Conservation (phyloP, 225 moss, liverwort and hornwort species). For the Polytrichum formosum region DNA sequence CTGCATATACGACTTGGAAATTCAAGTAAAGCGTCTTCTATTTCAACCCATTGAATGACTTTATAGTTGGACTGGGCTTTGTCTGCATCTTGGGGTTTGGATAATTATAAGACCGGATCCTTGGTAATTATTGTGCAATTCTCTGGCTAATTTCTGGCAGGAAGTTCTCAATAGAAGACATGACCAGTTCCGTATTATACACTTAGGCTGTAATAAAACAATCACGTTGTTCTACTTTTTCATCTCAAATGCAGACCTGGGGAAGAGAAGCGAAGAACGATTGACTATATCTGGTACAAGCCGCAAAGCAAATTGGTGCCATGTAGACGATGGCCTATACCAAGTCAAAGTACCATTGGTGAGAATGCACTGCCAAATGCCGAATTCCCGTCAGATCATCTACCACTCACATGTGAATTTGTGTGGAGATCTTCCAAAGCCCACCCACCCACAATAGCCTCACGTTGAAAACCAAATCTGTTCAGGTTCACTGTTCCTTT, state of each 20-base stretch:
- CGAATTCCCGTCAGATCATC: slow-evolving; percentile 54
- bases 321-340: slow-evolving; percentile 30
- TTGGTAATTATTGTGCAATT: not conserved
- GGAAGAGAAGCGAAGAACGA: slow-evolving; percentile 54
- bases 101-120: too few relatives aligned
- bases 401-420: slow-evolving; percentile 50
- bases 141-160: not conserved
- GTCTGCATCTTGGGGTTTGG: too few relatives aligned
- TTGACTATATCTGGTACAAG: slow-evolving; percentile 73
- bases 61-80: too few relatives aligned
- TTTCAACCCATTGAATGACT: too few relatives aligned
- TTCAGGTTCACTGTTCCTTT: too few relatives aligned
- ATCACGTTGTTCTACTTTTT: not conserved
- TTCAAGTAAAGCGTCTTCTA: slow-evolving; percentile 30
- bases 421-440: slow-evolving; percentile 31
- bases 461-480: too few relatives aligned
- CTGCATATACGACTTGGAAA: slow-evolving; percentile 76
- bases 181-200: too few relatives aligned
- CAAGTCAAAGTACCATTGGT: slow-evolving; percentile 48
- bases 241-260: slow-evolving; percentile 35
- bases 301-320: slow-evolving; percentile 24
- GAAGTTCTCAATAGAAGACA: too few relatives aligned
- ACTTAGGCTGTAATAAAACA: not conserved
- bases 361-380: slow-evolving; percentile 46
- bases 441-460: too few relatives aligned